Evolutionary conservation across 768 basidiomycete genomes (phyloP).

Genomic region (Naganishia vaughanmartiniae): DNA sequence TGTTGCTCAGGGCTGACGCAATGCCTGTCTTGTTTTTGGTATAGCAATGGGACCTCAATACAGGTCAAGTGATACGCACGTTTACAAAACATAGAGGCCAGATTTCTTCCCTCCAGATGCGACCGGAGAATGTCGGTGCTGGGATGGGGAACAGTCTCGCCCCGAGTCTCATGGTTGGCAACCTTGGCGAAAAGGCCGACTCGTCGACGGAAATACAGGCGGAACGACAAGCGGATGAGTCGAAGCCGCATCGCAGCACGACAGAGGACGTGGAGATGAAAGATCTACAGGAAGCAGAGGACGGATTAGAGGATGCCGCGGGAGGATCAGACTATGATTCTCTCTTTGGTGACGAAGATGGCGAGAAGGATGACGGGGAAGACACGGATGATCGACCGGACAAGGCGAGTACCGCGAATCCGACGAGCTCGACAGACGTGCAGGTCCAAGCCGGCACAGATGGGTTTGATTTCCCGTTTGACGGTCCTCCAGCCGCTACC

Average conservation of each 20-base stretch:
- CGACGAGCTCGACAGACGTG: background rate
- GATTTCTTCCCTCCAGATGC: slow-evolving; percentile 73
- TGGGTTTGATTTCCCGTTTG: slow-evolving; percentile 4
- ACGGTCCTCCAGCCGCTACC: background rate
- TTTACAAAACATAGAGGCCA: slow-evolving; percentile 82
- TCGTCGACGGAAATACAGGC: background rate
- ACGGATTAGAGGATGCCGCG: slow-evolving; percentile 27
- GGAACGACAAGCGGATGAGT: background rate
- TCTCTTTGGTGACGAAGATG: slow-evolving; percentile 77
- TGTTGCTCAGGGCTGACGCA: background rate
- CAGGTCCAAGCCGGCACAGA: background rate
- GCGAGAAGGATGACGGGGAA: slow-evolving; percentile 63
- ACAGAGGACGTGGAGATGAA: slow-evolving; percentile 29
- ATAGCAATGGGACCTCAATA: slow-evolving; percentile 98
- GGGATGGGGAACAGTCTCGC: slow-evolving; percentile 17
- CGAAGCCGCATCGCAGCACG: slow-evolving; percentile 13
- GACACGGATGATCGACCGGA: slow-evolving; percentile 31
- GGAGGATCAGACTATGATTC: slow-evolving; percentile 80
- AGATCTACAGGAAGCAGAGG: slow-evolving; percentile 15
- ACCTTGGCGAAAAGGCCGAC: slow-evolving; percentile 8
- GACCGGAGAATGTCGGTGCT: slow-evolving; percentile 56
- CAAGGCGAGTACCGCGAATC: background rate
- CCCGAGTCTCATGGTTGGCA: slow-evolving; percentile 29
- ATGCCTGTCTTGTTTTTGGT: background rate
- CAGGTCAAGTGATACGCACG: slow-evolving; percentile 70